Conservation (phyloP, 805 yeast species). For the Suhomyces canberraensis region DNA sequence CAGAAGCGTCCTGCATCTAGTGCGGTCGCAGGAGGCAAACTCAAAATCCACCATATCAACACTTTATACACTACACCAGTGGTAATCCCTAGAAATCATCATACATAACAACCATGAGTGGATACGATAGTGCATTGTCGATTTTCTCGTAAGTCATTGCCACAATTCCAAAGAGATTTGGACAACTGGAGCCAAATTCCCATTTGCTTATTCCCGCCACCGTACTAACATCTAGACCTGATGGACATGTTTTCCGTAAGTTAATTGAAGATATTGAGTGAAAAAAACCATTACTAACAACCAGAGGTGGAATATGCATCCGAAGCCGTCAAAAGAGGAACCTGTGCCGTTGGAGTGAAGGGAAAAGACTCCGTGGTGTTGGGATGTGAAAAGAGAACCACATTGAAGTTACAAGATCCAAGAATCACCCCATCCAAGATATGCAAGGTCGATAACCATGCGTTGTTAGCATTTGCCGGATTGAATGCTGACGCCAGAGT, state of each 20-base stretch:
- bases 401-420: constrained; percentile 92
- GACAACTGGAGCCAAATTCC: neutral
- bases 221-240: constrained; percentile 67
- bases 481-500: constrained; percentile 97
- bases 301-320: constrained; percentile 92
- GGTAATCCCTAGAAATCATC: too few relatives aligned
- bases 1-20: constrained; percentile 2
- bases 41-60: constrained; percentile 1
- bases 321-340: constrained; percentile 97
- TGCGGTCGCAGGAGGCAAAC: constrained; percentile 7
- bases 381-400: constrained; percentile 95
- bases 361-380: constrained; percentile 85
- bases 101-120: constrained; percentile 66
- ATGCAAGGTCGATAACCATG: constrained; percentile 86
- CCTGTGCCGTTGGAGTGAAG: constrained; percentile 96
- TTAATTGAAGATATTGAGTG: too few relatives aligned
- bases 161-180: neutral
- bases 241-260: constrained; percentile 95
- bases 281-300: constrained; percentile 26
- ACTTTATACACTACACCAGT: too few relatives aligned
- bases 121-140: constrained; percentile 98
- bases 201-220: neutral
- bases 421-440: constrained; percentile 94
- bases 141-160: constrained; percentile 79
- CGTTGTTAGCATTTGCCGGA: constrained; percentile 93